Conservation (phyloP, 129 eudicot genomes). For the Apium graveolens region DNA sequence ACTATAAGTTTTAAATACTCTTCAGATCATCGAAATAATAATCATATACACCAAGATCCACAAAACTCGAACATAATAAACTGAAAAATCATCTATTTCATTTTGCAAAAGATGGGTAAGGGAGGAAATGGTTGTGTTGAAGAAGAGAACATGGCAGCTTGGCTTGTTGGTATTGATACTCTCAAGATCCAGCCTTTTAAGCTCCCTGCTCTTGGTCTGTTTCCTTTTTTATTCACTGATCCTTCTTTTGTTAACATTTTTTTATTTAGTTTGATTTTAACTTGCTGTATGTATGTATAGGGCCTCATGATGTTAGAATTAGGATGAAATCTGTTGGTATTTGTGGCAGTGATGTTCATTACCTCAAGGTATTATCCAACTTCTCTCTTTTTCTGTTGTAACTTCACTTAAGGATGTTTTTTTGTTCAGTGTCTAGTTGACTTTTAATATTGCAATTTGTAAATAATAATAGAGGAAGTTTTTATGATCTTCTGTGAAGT, state of each 20-base stretch:
- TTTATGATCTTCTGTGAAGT: not conserved
- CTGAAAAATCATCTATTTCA: too few relatives aligned
- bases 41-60: not conserved
- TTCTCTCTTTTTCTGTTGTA: not conserved
- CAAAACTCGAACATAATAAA: not conserved
- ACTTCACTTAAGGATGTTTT: not conserved
- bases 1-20: not conserved
- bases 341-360: conserved; percentile 70
- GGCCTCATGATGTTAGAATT: conserved; percentile 53
- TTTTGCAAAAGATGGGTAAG: conserved; percentile 33
- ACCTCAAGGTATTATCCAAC: conserved; percentile 39
- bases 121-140: conserved; percentile 30
- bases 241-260: not conserved
- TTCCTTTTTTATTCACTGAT: not conserved
- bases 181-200: conserved; percentile 80
- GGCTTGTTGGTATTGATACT: conserved; percentile 69
- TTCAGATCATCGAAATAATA: not conserved
- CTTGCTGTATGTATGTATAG: conserved; percentile 12
- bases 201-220: conserved; percentile 80
- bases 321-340: conserved; percentile 68
- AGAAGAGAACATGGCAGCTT: conserved; percentile 84
- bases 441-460: too few relatives aligned
- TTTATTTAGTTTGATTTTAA: not conserved
- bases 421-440: not conserved
- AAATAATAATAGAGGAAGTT: not conserved